A percentile compares a stretch with the other conserved stretches of the same genome.
Evolutionary conservation across 306 rosid species (phyloP).

Genomic region (Astragalus membranaceus): DNA sequence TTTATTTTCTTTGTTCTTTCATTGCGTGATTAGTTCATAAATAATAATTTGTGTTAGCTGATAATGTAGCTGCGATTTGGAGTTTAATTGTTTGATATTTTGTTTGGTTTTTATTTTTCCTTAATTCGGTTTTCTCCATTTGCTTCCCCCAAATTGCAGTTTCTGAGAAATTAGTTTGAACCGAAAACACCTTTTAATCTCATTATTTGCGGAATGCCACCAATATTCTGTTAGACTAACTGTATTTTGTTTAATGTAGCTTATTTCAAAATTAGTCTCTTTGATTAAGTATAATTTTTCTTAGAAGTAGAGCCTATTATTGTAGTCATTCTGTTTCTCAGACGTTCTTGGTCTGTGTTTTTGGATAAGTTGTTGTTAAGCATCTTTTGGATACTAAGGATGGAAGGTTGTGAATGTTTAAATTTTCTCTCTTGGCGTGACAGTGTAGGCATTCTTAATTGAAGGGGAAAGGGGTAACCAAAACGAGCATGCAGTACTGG

Average conservation of each 20-base stretch:
- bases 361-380: not conserved
- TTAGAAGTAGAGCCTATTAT: not conserved
- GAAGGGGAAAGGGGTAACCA: slow-evolving; percentile 18
- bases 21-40: not conserved
- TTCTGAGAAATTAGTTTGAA: not conserved
- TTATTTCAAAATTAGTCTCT: slow-evolving; percentile 3
- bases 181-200: not conserved
- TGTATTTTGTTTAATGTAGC: not conserved
- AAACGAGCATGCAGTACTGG: slow-evolving; percentile 42
- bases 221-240: not conserved
- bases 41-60: not conserved
- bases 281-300: not conserved
- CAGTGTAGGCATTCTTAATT: slow-evolving; percentile 12
- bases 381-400: not conserved
- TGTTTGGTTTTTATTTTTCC: not conserved
- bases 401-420: not conserved
- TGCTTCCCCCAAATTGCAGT: not conserved
- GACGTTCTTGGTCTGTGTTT: not conserved
- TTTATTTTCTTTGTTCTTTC: not conserved
- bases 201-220: not conserved
- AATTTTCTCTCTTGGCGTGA: slow-evolving; percentile 11
- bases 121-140: not conserved
- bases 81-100: not conserved
- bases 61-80: slow-evolving; percentile 30
- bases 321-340: not conserved